Evolutionary conservation across 352 stramenopile species (phyloP), one percentile per base, ranked within the genome.

Genomic region (Globisporangium canariense): DNA sequence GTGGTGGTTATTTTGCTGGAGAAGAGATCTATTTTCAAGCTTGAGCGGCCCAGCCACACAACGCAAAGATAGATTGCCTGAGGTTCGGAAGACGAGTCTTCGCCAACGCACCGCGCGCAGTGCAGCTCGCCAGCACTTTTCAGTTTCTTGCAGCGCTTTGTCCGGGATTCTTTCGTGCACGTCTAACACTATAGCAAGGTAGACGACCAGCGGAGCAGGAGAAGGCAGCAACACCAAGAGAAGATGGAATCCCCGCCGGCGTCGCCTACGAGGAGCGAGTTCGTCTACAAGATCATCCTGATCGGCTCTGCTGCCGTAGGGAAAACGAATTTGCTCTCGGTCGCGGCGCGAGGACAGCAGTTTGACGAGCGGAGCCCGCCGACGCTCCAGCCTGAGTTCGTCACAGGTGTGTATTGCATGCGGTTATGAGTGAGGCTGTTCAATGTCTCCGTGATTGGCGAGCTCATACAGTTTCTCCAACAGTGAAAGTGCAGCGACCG

Each of bases 381-480:
- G 6, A 89, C 80, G 38, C 62, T 84, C 9, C 76, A 90, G 58
- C 78, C 81, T 1, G 81, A 90, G 38, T 90, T 90, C 50, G 81
- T 80, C 30, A 87, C 80, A 40, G 79, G 76, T 87, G 66, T 28
- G 10, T 34, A 11, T 30, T 14, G 32, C 32, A 36, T 5, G 32
- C 32, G 11, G 1, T 30, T 7, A 20, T 10, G 9, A 10, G 11
- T 1, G 47, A 55, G 30, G 49, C 16, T 45, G 38, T 45, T 45
- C 38, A 45, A 10, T 45, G 38, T 14, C 10, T 16, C 38, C 16
- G 10, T 45, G 38, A 13, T 16, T 45, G 38, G 34, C 34, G 38
- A 45, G 38, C 4, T 46, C 40, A 46, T n/a, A 46, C n/a, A 1
- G 40, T 14, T 14, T 8, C 13, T 55, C 2, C 10, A 38, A 25